Evolutionary conservation across 331 rosid genomes (phyloP).

Genomic region (Quercus lobata): DNA sequence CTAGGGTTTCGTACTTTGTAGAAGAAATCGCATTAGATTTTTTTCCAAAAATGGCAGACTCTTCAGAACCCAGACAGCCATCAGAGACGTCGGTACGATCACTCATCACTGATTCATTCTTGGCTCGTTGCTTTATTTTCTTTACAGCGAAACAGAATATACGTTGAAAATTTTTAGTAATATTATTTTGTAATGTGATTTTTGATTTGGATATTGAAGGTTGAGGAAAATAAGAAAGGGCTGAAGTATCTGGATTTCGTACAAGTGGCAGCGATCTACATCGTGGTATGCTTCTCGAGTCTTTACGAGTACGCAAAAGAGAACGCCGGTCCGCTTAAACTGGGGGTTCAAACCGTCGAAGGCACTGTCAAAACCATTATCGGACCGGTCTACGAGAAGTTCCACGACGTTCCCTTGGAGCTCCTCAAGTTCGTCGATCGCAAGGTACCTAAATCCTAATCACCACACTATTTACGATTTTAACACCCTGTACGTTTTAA

Average conservation of each 20-base stretch:
- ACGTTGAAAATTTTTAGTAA: background rate
- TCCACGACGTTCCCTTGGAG: conserved; percentile 42
- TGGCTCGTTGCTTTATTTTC: background rate
- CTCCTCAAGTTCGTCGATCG: conserved; percentile 41
- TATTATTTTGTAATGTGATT: background rate
- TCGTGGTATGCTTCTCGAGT: conserved; percentile 25
- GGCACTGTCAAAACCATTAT: conserved; percentile 37
- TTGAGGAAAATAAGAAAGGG: conserved; percentile 10
- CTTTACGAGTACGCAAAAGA: conserved; percentile 47
- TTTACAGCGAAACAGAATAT: background rate
- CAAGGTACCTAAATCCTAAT: conserved; percentile 25
- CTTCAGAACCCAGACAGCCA: conserved; percentile 21
- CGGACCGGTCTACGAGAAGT: conserved; percentile 47
- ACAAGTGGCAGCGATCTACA: conserved; percentile 40
- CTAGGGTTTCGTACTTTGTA: background rate
- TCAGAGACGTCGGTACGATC: conserved; percentile 14
- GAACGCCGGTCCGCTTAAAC: conserved; percentile 45
- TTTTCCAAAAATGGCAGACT: conserved; percentile 24
- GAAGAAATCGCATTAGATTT: background rate
- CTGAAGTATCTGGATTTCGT: conserved; percentile 48
- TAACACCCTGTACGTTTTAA: no score
- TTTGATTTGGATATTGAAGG: conserved; percentile 2
- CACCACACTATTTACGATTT: background rate
- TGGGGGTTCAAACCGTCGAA: conserved; percentile 46
- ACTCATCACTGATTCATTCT: no score